Percentiles rank a stretch among this genome's conserved stretches.
Evolutionary conservation across 805 yeast species (phyloP).

Genomic region (Wickerhamia fluorescens): DNA sequence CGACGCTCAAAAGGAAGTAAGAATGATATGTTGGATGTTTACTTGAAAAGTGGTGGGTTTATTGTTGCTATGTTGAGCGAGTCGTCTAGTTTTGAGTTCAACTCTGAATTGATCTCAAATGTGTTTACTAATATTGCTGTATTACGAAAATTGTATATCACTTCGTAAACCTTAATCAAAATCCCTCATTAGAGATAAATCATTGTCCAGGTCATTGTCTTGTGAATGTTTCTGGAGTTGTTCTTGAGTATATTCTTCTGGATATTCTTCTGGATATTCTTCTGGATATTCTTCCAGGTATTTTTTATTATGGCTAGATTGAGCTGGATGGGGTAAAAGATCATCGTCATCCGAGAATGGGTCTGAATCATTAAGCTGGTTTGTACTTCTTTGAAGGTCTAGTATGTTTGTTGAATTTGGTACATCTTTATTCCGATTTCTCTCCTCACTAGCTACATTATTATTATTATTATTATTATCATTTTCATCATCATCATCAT

Average conservation of each 20-base stretch:
- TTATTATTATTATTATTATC: background rate
- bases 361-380: slow-evolving; percentile 11
- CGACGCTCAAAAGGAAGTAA: slow-evolving; percentile 15
- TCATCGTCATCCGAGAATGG: slow-evolving; percentile 22
- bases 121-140: slow-evolving; percentile 41
- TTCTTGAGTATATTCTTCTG: too few species aligned
- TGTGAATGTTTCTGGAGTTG: slow-evolving; percentile 6
- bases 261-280: too few species aligned
- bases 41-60: slow-evolving; percentile 46
- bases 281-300: too few species aligned
- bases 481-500: slow-evolving; percentile 6
- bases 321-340: slow-evolving; percentile 3
- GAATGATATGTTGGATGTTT: slow-evolving; percentile 29
- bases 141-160: slow-evolving; percentile 41
- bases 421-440: too few species aligned
- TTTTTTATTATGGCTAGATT: slow-evolving; percentile 4
- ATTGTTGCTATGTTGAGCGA: slow-evolving; percentile 41
- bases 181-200: slow-evolving; percentile 32
- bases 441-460: too few species aligned
- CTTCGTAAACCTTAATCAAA: slow-evolving; percentile 12
- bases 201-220: slow-evolving; percentile 19
- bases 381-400: too few species aligned
- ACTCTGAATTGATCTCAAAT: slow-evolving; percentile 35
- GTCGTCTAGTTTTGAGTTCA: slow-evolving; percentile 12
- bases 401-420: too few species aligned